Base-by-base conservation (phyloP, 768 basidiomycete species). In the Lactarius deliciosus region DNA sequence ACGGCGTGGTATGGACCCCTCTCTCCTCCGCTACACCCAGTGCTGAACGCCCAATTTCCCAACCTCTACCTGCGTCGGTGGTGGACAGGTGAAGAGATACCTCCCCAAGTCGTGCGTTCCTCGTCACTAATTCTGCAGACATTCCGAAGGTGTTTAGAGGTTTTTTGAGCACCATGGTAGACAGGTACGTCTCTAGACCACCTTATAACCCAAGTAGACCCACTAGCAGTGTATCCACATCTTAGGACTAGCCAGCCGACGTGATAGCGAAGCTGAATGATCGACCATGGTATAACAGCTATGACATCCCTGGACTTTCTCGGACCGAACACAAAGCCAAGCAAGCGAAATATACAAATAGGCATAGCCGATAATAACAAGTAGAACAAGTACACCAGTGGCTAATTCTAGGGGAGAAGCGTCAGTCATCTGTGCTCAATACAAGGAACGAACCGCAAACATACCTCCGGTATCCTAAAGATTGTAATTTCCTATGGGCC, bases 381-480 rank as follows among this genome's bases (percentile, higher is more conserved):
- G 58, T 50, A n/a, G 13, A 60, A 58, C 32, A 61, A 57, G 67
- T 58, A 57, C 63, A 60, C 34, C 18, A 20, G 45, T 57, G 34
- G 28, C 54, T 64, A 70, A 61, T 68, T 70, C 69, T 69, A 45
- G 36, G 32, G 1, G 25, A 15, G 25, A 43, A 40, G 18, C 11
- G 20, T 41, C 32, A 65, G 22, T 20, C 8, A 54, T 60, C 15
- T 8, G 25, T 36, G 3, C 16, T n/a, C 32, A 25, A 30, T 3
- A 43, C 30, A 3, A 32, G 10, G 28, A 22, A 50, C 50, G 6
- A 30, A 11, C 22, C 4, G 32, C 47, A 25, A n/a, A 64, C 83
- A 69, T 68, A 90, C 90, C 82, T 92, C 90, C 71, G 92, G 92
- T 84, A 94, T 92, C 78, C 92, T 86, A 78, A 92, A 94, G 66